Base-by-base conservation (phyloP, 169 alveolate genomes). In the Perkinsus marinus region DNA sequence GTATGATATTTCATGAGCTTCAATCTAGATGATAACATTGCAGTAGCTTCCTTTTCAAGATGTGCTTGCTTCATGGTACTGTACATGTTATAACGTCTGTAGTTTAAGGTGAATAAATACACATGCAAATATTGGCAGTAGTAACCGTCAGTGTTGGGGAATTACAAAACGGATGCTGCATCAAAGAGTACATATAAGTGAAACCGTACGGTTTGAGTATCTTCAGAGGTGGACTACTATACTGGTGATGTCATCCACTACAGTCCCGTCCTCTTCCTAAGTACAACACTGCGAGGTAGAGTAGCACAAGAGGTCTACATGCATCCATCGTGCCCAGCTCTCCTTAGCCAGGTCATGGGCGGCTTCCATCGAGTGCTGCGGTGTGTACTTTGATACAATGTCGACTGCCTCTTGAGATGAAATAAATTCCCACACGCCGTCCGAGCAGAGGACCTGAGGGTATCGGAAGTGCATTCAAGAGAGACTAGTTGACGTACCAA, bases 381-480 rank as follows among this genome's bases (percentile, higher is more conserved):
- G 79, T 2, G 79, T 57, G 22, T 57, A 57, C 79, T 57, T 13
- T 0, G 79, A 93, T 68, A 96, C 95, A 39, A 94, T 91, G 57
- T 95, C 96, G 46, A 96, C 95, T 22, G 97, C 97, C 91, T 96
- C 97, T 47, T 96, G 95, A 10, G 96, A 94, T 17, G 96, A 91
- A n/a, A 96, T 94, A 92, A 96, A 96, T 90, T 96, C 98, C 96
- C 97, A 95, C 16, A 96, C 98, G 6, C 98, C 98, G 91, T 95
- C 98, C 68, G 96, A 93, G 92, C 98, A 96, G 47, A 95, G 92
- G n/a, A 96, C 90, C 92, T 95, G 93, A n/a, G n/a, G n/a, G n/a
- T n/a, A n/a, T n/a, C n/a, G n/a, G n/a, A n/a, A n/a, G n/a, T n/a
- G n/a, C n/a, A n/a, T n/a, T n/a, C n/a, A n/a, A n/a, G n/a, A n/a